Evolutionary conservation across 2,329 filamentous ascomycete species (phyloP), one percentile per base, ranked within the genome.

Genomic region (Penicillium sp.): DNA sequence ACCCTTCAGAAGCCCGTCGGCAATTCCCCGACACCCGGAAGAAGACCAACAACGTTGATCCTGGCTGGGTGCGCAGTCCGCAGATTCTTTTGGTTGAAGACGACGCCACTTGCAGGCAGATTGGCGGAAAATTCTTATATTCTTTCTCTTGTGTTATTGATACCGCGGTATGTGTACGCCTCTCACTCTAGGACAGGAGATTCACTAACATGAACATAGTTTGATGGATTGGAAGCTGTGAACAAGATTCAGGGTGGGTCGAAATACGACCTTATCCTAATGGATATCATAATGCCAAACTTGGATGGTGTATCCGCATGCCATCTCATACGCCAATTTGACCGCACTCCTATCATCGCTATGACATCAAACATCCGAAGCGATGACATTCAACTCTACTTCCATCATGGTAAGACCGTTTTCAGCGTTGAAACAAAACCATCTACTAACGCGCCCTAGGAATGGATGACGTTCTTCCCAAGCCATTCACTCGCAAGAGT

Each of bases 311-410:
- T 97, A 5, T 96, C 92, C 14, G 93, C 94, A 2, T 96, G 92
- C 54, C 90, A 94, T 67, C 86, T 96, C 58, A 97, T 99, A 61
- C 86, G 93, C 49, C 90, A 96, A 68, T 91, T 93, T 58, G 87
- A 92, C 60, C 85, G 86, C 36, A 85, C 87, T 5, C 94, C 94
- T 0, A 95, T 99, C 66, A 91, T 99, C 55, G 94, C 94, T 44
- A 97, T 99, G 94, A 99, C 94, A 3, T 97, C 93, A 3, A 99
- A 97, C 70, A 97, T 99, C 61, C 86, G 94, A 61, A 92, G 91
- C 57, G 93, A 97, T 67, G 94, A 99, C 71, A 95, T 97, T 58
- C 90, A 93, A 50, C 92, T 95, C 77, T 99, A 99, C 71, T 97
- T 97, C 77, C 88, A 93, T 67, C 92, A 96, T 77, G 94, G 92